Evolutionary conservation across 2,329 filamentous ascomycete species (phyloP), one percentile per base, ranked within the genome.

Genomic region (Paraphoma chrysanthemicola): DNA sequence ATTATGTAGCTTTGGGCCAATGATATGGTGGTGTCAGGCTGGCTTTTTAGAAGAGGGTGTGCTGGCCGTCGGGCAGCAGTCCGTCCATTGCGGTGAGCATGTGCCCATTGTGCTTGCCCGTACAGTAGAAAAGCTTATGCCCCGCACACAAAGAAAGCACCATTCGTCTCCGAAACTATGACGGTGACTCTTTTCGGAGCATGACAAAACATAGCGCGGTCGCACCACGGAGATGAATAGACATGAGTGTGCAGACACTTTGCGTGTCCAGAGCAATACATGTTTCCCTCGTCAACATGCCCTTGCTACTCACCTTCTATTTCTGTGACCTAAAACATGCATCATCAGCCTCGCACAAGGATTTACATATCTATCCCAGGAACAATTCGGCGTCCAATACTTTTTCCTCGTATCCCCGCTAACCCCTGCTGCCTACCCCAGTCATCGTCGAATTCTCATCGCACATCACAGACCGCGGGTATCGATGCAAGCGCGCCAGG

Each of bases 351-450:
- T 36, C 33, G 33, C 6, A 36, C 33, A 36, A 10, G 33, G 33
- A 14, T 36, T 3, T 36, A 36, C 33, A 14, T 6, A 36, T 45
- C 29, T 23, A 28, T 17, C 46, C 31, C 11, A 23, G 33, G 10
- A 48, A 17, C 14, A 36, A 8, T 11, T 48, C 46, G 46, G 46
- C 30, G 33, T 48, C 16, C 46, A 48, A 48, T 48, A 48, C 33
- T 48, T 31, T 14, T 10, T 10, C 33, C 14, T 36, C 33, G 33
- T 36, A 36, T 36, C 6, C 10, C 28, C 31, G 33, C 46, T 48
- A 48, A 39, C 18, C 16, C 42, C 42, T 44, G 28, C 42, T 28
- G 8, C 16, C 9, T 14, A 44, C 14, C 17, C 4, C 17, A 9
- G 39, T 18, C 4, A 28, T 18, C 14, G 28, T 23, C 8, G 18